phyloP scores from a whole-genome alignment of 345 rosid species.

The Clausena lansium region DNA sequence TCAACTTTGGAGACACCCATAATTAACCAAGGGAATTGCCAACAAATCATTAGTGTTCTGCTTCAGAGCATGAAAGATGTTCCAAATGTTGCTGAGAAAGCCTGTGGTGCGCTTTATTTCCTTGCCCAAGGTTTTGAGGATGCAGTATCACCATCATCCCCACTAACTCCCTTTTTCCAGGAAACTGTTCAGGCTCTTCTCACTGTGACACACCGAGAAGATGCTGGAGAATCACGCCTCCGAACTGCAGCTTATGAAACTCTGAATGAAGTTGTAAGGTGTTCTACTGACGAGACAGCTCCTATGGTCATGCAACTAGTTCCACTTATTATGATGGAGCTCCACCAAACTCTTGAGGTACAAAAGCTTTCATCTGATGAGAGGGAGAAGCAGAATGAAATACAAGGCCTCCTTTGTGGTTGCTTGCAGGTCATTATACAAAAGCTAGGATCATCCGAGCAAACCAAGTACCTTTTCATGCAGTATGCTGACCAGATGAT shows the following conservation, averaged over 20 bases:
- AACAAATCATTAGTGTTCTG: conserved; percentile 69
- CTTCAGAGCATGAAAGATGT: conserved; percentile 73
- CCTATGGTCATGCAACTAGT: conserved; percentile 38
- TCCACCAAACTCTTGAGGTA: conserved; percentile 35
- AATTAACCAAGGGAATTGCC: conserved; percentile 68
- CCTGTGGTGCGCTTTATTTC: conserved; percentile 71
- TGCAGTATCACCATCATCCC: conserved; percentile 33
- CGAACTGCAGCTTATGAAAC: conserved; percentile 77
- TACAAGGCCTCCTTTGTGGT: conserved; percentile 47
- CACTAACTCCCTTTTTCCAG: conserved; percentile 40
- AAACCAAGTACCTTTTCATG: conserved; percentile 33
- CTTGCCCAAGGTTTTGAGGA: conserved; percentile 77
- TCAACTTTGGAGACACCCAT: conserved; percentile 59
- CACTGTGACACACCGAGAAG: conserved; percentile 43
- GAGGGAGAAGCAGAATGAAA: conserved; percentile 38
- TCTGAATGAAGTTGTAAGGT: conserved; percentile 69
- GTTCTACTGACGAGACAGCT: conserved; percentile 44
- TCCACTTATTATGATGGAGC: conserved; percentile 38
- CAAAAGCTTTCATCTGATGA: conserved; percentile 34
- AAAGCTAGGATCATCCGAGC: conserved; percentile 39
- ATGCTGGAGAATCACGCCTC: conserved; percentile 70
- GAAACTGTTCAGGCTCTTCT: conserved; percentile 45
- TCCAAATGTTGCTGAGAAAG: conserved; percentile 72
- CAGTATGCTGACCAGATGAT: conserved; percentile 43
- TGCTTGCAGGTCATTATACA: conserved; percentile 45